Base-by-base conservation (phyloP, 148 eudicot genomes). In the Arctostaphylos glauca region DNA sequence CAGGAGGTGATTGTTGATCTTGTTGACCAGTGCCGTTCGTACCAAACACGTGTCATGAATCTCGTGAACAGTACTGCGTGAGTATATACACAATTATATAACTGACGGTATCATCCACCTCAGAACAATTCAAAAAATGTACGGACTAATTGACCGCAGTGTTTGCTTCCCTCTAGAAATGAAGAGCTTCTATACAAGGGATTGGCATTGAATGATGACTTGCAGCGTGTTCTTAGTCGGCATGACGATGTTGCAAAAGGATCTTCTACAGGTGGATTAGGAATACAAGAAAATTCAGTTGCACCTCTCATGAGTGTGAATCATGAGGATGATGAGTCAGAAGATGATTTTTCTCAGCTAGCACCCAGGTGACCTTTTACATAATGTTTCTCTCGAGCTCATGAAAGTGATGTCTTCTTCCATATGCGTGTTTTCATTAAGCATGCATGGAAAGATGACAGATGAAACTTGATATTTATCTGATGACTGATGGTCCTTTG, bases 21-120 rank as follows among this genome's bases (percentile, higher is more conserved):
- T 78, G 95, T 94, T 86, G 98, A 93, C 76, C 98, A 96, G 89
- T 96, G 98, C 54, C 92, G 97, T 76, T 93, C 94, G 46, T 94
- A 93, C 88, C 92, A 93, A 81, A 92, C 88, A 81, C 97, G 98
- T 74, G 98, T 94, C 83, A 89, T 92, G 93, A 75, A 88, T 64
- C 98, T 96, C 67, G 95, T 94, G 84, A 93, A 91, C 84, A 92
- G 90, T 80, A 84, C 98, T 62, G 76, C 80, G 98, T 96, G 88
- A 90, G 94, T 77, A 83, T 64, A 38, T 5, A 15, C 13, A 73
- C 14, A 3, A 13, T 70, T 23, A 53, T 59, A 25, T 52, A 55
- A 49, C 48, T 46, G 25, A 23, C 67, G 60, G 12, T 52, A 4
- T 54, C 14, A 31, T 19, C 9, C 75, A 15, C 43, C 80, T 49